Base-by-base conservation (phyloP, 192 early-diverging fungal species). In the Podochytrium sp. region DNA sequence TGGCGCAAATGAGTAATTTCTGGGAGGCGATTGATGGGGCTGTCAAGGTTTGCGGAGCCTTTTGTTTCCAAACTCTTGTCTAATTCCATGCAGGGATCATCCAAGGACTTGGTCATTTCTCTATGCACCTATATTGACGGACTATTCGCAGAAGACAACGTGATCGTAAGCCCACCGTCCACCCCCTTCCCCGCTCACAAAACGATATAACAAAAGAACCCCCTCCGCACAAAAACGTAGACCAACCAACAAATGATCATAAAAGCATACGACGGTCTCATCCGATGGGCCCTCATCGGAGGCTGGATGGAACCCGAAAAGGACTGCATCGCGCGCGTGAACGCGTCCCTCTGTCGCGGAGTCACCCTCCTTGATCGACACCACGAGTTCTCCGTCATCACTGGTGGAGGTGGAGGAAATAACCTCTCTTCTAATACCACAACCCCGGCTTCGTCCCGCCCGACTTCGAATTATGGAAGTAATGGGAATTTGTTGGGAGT, bases 271-370 rank as follows among this genome's bases (percentile, higher is more conserved):
- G 92, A 95, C 60, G 86, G 85, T 64, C 85, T 93, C 81, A 82
- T 90, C 32, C 85, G 85, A 41, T 95, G 93, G 92, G 84, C 88
- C 6, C 65, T 93, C 23, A 72, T 86, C 35, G 92, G 91, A 7
- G 81, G 91, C 38, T 94, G 93, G 92, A 93, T 95, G 41, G 78
- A 87, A 1, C 84, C 87, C 58, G 92, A 95, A 58, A 84, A 78
- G 50, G 88, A 90, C 40, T 91, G 88, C 57, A 83, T 89, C 39
- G 78, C 81, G 30, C 85, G 84, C 12, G 90, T 94, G 0, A 85
- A 94, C 40, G 75, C 82, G 10, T 90, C 91, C 2, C 82, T 94
- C 34, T 85, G 87, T 66, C 85, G 82, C 37, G 93, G 93, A 3
- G 89, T 93, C 27, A 80, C 86, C 18, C 76, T 94, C 20, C 69